These are phyloP conservation scores for Oehlia diaphana DNA, from an alignment of 192 early-diverging fungal genomes.

Conservation along the genomic window DNA sequence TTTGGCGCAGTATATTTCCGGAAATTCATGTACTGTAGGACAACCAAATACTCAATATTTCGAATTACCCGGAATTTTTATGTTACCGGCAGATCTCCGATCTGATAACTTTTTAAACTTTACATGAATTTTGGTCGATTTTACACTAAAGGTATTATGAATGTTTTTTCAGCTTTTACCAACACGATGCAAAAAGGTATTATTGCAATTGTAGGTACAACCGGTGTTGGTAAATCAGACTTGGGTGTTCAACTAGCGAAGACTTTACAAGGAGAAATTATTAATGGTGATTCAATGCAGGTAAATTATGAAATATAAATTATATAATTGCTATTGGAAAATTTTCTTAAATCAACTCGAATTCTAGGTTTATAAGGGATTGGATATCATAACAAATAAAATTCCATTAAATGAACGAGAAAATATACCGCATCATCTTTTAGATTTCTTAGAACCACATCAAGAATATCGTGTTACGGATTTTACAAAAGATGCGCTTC, in stretches of 20 bases:
- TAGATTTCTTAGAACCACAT: slow-evolving; percentile 71
- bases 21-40: too few species aligned
- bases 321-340: not conserved
- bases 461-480: slow-evolving; percentile 87
- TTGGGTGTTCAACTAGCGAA: slow-evolving; percentile 86
- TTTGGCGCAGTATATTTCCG: too few species aligned
- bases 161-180: not conserved
- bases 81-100: too few species aligned
- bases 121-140: too few species aligned
- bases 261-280: slow-evolving; percentile 80
- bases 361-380: slow-evolving; percentile 78
- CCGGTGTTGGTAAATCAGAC: slow-evolving; percentile 97
- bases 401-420: slow-evolving; percentile 68
- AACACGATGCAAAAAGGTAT: slow-evolving; percentile 37
- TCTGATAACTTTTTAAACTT: too few species aligned
- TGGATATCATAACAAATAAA: slow-evolving; percentile 96
- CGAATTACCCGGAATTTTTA: too few species aligned
- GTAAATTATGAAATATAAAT: slow-evolving; percentile 35
- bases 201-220: slow-evolving; percentile 80
- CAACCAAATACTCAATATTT: too few species aligned
- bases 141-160: not conserved
- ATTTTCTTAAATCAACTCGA: not conserved
- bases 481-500: slow-evolving; percentile 76
- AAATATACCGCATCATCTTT: slow-evolving; percentile 79
- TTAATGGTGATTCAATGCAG: slow-evolving; percentile 97